phyloP scores from a whole-genome alignment of 257 asterid species.

The Solanum acaule region DNA sequence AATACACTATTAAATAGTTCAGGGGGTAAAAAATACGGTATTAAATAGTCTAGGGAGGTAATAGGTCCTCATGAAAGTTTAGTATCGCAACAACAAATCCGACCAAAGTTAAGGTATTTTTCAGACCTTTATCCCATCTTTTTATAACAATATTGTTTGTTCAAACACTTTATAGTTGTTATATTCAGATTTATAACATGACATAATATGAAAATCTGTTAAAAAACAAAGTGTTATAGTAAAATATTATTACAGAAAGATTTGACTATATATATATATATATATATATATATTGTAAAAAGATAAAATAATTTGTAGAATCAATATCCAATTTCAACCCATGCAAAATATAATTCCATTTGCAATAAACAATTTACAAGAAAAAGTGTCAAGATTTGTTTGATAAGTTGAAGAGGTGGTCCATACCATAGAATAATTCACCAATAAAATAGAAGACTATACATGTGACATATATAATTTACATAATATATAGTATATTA shows the following conservation, averaged over 20 bases:
- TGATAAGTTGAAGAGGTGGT: conserved; percentile 2
- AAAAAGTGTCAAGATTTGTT: not conserved
- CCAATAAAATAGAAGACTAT: not conserved
- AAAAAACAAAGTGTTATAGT: no score
- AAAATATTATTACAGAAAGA: not conserved
- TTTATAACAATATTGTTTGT: no score
- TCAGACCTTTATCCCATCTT: no score
- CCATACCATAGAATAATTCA: conserved; percentile 6
- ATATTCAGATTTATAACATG: no score
- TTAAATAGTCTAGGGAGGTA: no score
- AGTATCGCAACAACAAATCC: no score
- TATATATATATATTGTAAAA: not conserved
- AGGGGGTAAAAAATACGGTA: no score
- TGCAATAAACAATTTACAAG: not conserved
- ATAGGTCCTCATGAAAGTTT: no score
- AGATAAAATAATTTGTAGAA: not conserved
- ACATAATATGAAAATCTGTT: no score
- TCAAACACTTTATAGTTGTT: no score
- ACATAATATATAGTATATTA: conserved; percentile 10
- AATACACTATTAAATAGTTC: no score
- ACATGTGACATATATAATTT: conserved; percentile 8
- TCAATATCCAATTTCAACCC: not conserved
- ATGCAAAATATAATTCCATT: not conserved
- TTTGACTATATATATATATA: not conserved
- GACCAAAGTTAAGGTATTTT: no score